A percentile compares a stretch with the other conserved stretches of the same genome.
These are phyloP conservation scores for Pythium periplocum DNA, from an alignment of 352 stramenopile species.

Conservation along the genomic window DNA sequence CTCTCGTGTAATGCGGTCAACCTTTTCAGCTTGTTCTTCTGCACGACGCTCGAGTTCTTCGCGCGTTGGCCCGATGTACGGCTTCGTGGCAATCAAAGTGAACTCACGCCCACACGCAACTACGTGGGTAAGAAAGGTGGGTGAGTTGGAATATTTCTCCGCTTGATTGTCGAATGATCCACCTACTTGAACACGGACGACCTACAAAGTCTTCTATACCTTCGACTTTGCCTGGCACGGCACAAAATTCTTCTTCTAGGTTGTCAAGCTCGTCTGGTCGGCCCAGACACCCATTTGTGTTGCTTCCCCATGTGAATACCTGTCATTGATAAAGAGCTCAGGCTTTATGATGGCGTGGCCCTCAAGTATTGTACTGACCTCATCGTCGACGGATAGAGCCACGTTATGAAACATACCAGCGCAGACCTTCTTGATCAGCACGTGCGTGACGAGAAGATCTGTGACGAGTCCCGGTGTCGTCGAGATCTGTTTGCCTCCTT, in stretches of 20 bases:
- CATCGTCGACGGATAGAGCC: conserved; percentile 85
- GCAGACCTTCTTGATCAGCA: conserved; percentile 81
- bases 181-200: conserved; percentile 62
- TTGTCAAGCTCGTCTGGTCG: conserved; percentile 56
- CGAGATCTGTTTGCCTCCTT: conserved; percentile 70
- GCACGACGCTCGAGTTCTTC: conserved; percentile 53
- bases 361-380: conserved; percentile 28
- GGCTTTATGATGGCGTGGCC: too few species aligned
- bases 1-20: conserved; percentile 43
- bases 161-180: neutral
- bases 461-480: conserved; percentile 66
- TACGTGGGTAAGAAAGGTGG: conserved; percentile 10
- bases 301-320: conserved; percentile 93
- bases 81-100: conserved; percentile 89
- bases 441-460: conserved; percentile 74
- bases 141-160: neutral
- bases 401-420: conserved; percentile 91
- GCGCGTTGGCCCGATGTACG: conserved; percentile 83
- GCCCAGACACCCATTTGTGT: conserved; percentile 87
- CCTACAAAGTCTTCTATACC: conserved; percentile 65
- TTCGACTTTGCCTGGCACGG: conserved; percentile 70
- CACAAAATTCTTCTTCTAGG: conserved; percentile 80
- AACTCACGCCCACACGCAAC: conserved; percentile 90
- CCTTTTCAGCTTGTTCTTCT: conserved; percentile 32
- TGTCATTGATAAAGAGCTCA: conserved; percentile 5